Base-by-base conservation (phyloP, 441 rosid species). In the Erodium trifolium region DNA sequence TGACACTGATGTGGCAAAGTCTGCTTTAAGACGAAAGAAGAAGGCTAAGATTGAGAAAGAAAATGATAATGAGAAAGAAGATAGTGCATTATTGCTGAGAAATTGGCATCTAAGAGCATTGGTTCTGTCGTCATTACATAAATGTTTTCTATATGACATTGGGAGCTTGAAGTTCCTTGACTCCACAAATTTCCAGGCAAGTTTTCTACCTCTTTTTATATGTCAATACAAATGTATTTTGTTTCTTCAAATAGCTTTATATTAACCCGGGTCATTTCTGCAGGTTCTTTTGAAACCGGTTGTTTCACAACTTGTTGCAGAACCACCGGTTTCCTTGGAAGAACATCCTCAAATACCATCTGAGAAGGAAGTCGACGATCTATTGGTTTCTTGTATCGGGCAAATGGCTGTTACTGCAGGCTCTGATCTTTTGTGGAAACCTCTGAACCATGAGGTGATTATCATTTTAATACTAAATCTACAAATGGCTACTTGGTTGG, bases 361-460 rank as follows among this genome's bases (percentile, higher is more conserved):
- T 4, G 82, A 81, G 59, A 74, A 83, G 72, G 93, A 89, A 82
- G 90, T 92, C 72, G 95, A 90, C 75, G 93, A 89, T 53, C 68
- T 84, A 49, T 37, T 95, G 71, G 92, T 95, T 57, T 69, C 73
- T 60, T 92, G 98, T 82, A 78, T 88, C 12, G 97, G 99, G 76
- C 99, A 95, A 81, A 90, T 95, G 99, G 96, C 97, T 49, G 90
- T 88, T 70, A 79, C 96, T 63, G 86, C 96, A 6, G 97, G 95
- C 74, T 79, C 88, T 62, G 99, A 95, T 80, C 93, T 92, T 71
- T 85, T 92, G 23, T 95, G 98, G 96, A 89, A 92, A 73, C 92
- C 97, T 2, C 73, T 95, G 78, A 95, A 90, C 78, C 97, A 90
- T 60, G 99, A 95, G 98, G 99, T 91, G 73, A 37, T 37, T 37